Percentiles rank a stretch among this genome's conserved stretches.
These are phyloP conservation scores for Penicillium nucicola DNA, from an alignment of 495 filamentous ascomycete genomes.

Conservation along the genomic window DNA sequence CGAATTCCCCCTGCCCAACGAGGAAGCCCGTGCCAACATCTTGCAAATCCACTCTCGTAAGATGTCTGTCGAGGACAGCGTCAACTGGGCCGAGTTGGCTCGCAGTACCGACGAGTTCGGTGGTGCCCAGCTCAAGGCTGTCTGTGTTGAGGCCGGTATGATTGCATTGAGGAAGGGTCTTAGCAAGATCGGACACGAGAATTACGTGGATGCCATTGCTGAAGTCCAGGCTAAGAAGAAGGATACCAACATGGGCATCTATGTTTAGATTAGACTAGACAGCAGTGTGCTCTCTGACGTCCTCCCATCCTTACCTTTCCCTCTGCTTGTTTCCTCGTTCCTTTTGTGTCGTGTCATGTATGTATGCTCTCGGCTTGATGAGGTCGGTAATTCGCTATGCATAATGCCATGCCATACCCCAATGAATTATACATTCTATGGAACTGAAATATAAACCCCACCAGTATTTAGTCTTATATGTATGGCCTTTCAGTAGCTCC, in stretches of 20 bases:
- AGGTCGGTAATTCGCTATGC: slow-evolving; percentile 24
- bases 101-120: slow-evolving; percentile 99
- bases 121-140: slow-evolving; percentile 94
- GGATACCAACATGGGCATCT: slow-evolving; percentile 64
- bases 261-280: slow-evolving; percentile 32
- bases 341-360: slow-evolving; percentile 22
- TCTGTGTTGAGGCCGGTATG: slow-evolving; percentile 99
- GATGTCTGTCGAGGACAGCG: slow-evolving; percentile 90
- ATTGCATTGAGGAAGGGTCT: slow-evolving; percentile 91
- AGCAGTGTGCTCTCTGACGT: background rate
- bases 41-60: slow-evolving; percentile 95
- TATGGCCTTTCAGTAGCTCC: too few relatives aligned
- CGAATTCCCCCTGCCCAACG: slow-evolving; percentile 98
- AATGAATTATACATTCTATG: background rate
- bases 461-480: too few relatives aligned
- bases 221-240: slow-evolving; percentile 99
- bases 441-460: background rate
- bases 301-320: background rate
- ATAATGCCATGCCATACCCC: slow-evolving; percentile 3
- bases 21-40: slow-evolving; percentile 96
- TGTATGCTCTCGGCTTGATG: slow-evolving; percentile 23
- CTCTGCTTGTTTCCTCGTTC: slow-evolving; percentile 8
- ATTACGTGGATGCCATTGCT: slow-evolving; percentile 97
- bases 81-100: slow-evolving; percentile 96
- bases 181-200: slow-evolving; percentile 94